phyloP scores from a whole-genome alignment of 176 grass and related monocot species.

The Oryza glaberrima region DNA sequence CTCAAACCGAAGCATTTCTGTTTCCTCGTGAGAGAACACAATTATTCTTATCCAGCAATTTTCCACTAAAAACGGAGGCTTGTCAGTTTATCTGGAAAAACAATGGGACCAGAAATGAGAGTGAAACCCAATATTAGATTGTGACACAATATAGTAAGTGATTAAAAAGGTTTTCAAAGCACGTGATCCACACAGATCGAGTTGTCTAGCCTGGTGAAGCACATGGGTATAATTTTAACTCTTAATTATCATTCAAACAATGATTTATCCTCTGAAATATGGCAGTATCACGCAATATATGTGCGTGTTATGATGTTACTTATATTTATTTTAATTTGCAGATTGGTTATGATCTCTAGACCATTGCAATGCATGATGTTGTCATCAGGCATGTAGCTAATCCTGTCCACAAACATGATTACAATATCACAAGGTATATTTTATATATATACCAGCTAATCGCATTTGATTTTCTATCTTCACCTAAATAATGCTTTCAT shows the following conservation, averaged over 20 bases:
- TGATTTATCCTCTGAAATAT: neutral
- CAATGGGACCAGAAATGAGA: neutral
- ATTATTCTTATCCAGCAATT: slow-evolving; percentile 13
- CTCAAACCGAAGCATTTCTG: slow-evolving; percentile 12
- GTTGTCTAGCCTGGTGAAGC: neutral
- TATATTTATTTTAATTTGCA: neutral
- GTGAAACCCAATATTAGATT: neutral
- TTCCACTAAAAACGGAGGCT: neutral
- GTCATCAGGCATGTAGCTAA: neutral
- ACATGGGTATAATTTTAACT: slow-evolving; percentile 3
- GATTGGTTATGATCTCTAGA: neutral
- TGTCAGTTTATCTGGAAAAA: neutral
- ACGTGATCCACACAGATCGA: slow-evolving; percentile 9
- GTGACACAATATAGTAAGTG: neutral
- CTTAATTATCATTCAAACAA: neutral
- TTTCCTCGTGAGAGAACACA: neutral
- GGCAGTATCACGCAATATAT: neutral
- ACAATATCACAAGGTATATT: neutral
- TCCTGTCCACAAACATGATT: neutral
- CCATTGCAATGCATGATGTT: neutral
- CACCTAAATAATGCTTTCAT: neutral
- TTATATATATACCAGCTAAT: neutral
- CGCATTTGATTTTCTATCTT: neutral
- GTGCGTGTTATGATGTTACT: neutral
- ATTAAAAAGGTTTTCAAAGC: neutral